A percentile compares a stretch with the other conserved stretches of the same genome.
Conservation (phyloP, 768 basidiomycete genomes). For the Leccinum subgranulosum region DNA sequence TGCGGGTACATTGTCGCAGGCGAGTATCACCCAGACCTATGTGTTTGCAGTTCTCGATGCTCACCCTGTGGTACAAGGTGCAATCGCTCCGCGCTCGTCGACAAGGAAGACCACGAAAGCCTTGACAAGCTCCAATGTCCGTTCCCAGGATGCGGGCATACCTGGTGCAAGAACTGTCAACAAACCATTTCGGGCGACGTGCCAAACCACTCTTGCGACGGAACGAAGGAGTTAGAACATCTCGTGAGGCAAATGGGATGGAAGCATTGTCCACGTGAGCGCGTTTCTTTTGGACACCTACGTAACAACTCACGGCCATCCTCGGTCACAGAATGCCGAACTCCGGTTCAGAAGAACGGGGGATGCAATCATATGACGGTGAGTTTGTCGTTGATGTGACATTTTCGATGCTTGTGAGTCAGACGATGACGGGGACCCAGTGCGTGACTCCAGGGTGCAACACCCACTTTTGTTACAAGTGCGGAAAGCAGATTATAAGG, state of each 20-base stretch:
- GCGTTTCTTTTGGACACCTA: background rate
- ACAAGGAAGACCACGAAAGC: constrained; percentile 42
- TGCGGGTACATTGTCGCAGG: constrained; percentile 49
- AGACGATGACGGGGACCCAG: constrained; percentile 24
- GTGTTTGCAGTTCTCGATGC: background rate
- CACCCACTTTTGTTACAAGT: constrained; percentile 54
- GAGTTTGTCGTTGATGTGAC: constrained; percentile 19
- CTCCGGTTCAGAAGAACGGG: constrained; percentile 48
- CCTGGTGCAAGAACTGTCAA: constrained; percentile 61
- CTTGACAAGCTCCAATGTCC: constrained; percentile 46
- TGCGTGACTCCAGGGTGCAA: constrained; percentile 53
- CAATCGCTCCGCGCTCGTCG: constrained; percentile 44
- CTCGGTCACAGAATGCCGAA: constrained; percentile 34
- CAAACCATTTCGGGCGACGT: constrained; percentile 32
- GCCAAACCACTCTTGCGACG: constrained; percentile 54
- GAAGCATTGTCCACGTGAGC: constrained; percentile 59
- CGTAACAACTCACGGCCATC: background rate
- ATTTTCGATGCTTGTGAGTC: background rate
- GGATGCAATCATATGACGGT: constrained; percentile 65
- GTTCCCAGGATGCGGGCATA: constrained; percentile 42
- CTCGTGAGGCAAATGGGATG: constrained; percentile 53
- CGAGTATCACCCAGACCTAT: constrained; percentile 14
- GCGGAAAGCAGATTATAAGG: constrained; percentile 45
- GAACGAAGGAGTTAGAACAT: constrained; percentile 47
- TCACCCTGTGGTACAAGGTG: constrained; percentile 39